These are phyloP conservation scores for Bipolaris sorokiniana DNA, from an alignment of 2,329 filamentous ascomycete species.

Conservation along the genomic window DNA sequence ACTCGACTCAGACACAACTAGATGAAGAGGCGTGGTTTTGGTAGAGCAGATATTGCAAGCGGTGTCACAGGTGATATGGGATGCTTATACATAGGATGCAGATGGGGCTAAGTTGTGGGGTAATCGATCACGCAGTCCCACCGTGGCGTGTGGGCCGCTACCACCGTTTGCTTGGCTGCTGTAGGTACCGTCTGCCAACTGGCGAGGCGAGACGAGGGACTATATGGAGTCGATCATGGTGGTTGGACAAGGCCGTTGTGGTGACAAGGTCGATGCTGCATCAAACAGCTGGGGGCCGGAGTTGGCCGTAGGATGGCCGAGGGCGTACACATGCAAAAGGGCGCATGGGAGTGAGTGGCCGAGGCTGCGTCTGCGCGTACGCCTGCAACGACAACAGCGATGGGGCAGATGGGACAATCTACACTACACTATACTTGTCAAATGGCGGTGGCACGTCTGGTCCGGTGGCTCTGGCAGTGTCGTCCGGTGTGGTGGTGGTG, in stretches of 20 bases:
- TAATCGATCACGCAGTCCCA: slow-evolving; percentile 4
- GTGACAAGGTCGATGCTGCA: not conserved
- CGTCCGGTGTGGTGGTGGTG: no score
- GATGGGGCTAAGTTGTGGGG: slow-evolving; percentile 11
- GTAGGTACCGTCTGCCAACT: not conserved
- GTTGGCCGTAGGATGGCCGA: not conserved
- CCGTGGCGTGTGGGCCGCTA: not conserved
- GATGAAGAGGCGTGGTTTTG: not conserved
- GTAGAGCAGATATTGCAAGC: slow-evolving; percentile 1
- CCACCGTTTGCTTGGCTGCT: not conserved
- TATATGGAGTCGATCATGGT: not conserved
- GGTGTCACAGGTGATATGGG: slow-evolving; percentile 7
- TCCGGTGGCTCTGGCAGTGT: no score
- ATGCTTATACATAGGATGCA: not conserved
- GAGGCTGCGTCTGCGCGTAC: not conserved
- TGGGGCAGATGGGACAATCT: no score
- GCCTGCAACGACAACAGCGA: no score
- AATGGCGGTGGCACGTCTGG: no score
- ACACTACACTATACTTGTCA: no score
- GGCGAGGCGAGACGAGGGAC: not conserved
- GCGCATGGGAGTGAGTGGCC: slow-evolving; percentile 1
- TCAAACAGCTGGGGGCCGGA: not conserved
- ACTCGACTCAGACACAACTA: not conserved
- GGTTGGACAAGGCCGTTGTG: not conserved
- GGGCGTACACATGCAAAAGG: not conserved